Evolutionary conservation across 1,284 basidiomycete genomes (phyloP).

Genomic region (Neotropicomus parvogracilis): DNA sequence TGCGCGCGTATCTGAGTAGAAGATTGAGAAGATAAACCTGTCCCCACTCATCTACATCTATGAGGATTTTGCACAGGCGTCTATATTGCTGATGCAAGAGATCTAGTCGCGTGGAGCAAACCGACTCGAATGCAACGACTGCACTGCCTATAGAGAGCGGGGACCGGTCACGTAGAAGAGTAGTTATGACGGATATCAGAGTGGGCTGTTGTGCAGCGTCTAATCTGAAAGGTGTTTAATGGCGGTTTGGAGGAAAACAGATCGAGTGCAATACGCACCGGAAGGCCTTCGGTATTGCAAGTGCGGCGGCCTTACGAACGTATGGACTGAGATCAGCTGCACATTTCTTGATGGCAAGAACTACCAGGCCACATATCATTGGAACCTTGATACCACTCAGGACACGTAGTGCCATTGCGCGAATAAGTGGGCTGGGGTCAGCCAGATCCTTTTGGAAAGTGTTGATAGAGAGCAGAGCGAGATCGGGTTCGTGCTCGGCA

Average conservation of each 20-base stretch:
- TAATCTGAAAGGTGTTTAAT: slow-evolving; percentile 47
- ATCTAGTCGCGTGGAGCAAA: slow-evolving; percentile 82
- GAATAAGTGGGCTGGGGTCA: slow-evolving; percentile 88
- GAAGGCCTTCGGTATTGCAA: slow-evolving; percentile 85
- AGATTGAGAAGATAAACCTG: slow-evolving; percentile 81
- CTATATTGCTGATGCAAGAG: slow-evolving; percentile 88
- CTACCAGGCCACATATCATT: slow-evolving; percentile 83
- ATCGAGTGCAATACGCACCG: slow-evolving; percentile 49
- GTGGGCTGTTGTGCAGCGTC: slow-evolving; percentile 70
- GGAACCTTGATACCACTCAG: slow-evolving; percentile 88
- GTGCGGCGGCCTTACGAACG: slow-evolving; percentile 87
- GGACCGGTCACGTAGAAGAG: slow-evolving; percentile 78
- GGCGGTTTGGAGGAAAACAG: neutral
- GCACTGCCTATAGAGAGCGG: slow-evolving; percentile 88
- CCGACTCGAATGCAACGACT: slow-evolving; percentile 77
- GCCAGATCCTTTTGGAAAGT: slow-evolving; percentile 97
- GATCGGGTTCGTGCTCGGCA: slow-evolving; percentile 89
- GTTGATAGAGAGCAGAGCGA: slow-evolving; percentile 95
- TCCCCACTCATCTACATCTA: slow-evolving; percentile 96
- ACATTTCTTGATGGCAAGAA: slow-evolving; percentile 88
- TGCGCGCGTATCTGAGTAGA: slow-evolving; percentile 78
- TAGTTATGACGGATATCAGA: slow-evolving; percentile 71
- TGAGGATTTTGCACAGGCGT: slow-evolving; percentile 76
- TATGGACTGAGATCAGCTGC: slow-evolving; percentile 89
- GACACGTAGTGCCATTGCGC: slow-evolving; percentile 92